Base-by-base conservation (phyloP, 2,329 filamentous ascomycete species). In the Colletotrichum filicis region DNA sequence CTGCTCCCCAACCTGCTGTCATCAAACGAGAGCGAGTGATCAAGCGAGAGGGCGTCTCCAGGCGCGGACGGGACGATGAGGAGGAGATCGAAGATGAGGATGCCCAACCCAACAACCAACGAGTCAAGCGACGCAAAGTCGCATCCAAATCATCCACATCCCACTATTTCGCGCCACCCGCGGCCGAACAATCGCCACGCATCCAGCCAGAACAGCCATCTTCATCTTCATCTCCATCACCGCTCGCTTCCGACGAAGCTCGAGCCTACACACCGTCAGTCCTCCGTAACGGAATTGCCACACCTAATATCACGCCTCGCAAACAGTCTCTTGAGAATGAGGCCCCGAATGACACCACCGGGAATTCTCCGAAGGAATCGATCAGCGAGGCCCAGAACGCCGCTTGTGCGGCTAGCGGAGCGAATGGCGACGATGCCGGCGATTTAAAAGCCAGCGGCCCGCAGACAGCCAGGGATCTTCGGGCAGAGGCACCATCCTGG, bases 391-490 rank as follows among this genome's bases (percentile, higher is more conserved):
- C 56, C 22, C 26, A 12, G n/a, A 28, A n/a, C 9, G 28, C 46
- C 32, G 28, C 46, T 30, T n/a, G 5, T 32, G 24, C 58, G 8
- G 35, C 66, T 22, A 53, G 37, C 49, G 46, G 35, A 32, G 46
- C 42, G 24, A 46, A 60, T n/a, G 66, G 49, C 16, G 22, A 53
- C 14, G 42, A 30, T 19, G 52, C 32, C 60, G 58, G 57, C 32
- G 49, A 49, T 74, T 74, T 74, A 74, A 74, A 74, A 74, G 61
- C 4, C 68, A 42, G 37, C 30, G 49, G 71, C 71, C 71, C 71
- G 68, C 62, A 63, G 71, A 74, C 52, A 71, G 71, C 71, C 61
- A 71, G 71, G 67, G 42, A 61, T 74, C 71, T 71, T 52, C 68
- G 71, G 71, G 71, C 62, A 62, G 49, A 53, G 28, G 35, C n/a